Percentiles rank a stretch among this genome's conserved stretches.
phyloP scores from a whole-genome alignment of 345 rosid species.

The Luvunga scandens region DNA sequence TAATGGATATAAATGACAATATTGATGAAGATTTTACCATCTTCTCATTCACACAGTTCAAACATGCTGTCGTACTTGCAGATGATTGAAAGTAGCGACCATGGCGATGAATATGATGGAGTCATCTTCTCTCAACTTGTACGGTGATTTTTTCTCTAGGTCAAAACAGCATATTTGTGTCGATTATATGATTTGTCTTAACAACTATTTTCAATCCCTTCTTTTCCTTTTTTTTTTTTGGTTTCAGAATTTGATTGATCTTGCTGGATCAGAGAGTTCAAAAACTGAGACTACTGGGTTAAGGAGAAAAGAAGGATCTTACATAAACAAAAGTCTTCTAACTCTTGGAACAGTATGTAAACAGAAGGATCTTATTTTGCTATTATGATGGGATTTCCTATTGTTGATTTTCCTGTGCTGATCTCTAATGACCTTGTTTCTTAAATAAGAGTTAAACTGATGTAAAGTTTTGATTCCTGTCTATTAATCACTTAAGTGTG shows the following conservation, averaged over 20 bases:
- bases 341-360: slow-evolving; percentile 96
- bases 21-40: neutral
- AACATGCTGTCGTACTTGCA: slow-evolving; percentile 38
- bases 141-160: slow-evolving; percentile 28
- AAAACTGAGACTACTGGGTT: slow-evolving; percentile 98
- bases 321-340: slow-evolving; percentile 97
- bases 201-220: slow-evolving; percentile 14
- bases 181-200: slow-evolving; percentile 6
- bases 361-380: neutral
- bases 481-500: neutral
- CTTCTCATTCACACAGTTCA: slow-evolving; percentile 3
- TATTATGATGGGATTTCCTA: slow-evolving; percentile 3
- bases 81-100: slow-evolving; percentile 98
- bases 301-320: slow-evolving; percentile 97
- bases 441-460: neutral
- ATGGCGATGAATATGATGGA: slow-evolving; percentile 95
- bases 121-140: slow-evolving; percentile 99
- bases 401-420: neutral
- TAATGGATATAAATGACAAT: neutral
- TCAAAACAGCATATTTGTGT: slow-evolving; percentile 10
- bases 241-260: slow-evolving; percentile 89
- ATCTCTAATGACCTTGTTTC: neutral
- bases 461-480: neutral
- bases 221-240: neutral
- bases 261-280: slow-evolving; percentile 99